Conservation (phyloP, 2,329 filamentous ascomycete species). For the Penicillium nordicum region DNA sequence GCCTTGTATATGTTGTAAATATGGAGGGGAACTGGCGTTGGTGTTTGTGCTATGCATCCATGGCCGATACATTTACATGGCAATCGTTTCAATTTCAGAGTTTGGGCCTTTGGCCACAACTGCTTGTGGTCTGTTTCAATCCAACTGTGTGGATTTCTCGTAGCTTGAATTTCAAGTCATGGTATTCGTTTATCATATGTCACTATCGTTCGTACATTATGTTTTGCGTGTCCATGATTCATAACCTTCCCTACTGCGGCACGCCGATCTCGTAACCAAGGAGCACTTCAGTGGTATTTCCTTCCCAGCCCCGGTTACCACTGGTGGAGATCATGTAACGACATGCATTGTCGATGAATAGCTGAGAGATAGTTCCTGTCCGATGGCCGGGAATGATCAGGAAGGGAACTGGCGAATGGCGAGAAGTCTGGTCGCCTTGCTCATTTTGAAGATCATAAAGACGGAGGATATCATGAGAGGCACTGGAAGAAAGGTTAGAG, state of each 20-base stretch:
- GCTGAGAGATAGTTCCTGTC: conserved; percentile 79
- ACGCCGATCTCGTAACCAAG: conserved; percentile 87
- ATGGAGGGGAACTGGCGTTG: conserved; percentile 11
- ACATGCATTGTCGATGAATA: conserved; percentile 85
- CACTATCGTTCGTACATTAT: not conserved
- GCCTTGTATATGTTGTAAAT: conserved; percentile 3
- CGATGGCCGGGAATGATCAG: conserved; percentile 91
- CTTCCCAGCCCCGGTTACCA: conserved; percentile 94
- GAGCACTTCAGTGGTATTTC: conserved; percentile 80
- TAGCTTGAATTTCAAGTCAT: not conserved
- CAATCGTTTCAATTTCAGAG: not conserved
- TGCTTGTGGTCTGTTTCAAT: not conserved
- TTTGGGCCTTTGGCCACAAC: not conserved
- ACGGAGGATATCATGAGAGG: conserved; percentile 87
- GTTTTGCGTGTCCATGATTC: not conserved
- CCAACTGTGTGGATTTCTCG: not conserved
- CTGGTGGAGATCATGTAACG: conserved; percentile 88
- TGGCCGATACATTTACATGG: not conserved
- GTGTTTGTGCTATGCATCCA: not conserved
- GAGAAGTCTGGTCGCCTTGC: conserved; percentile 60
- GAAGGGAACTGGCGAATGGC: conserved; percentile 82
- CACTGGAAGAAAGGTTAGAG: conserved; percentile 50
- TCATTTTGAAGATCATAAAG: conserved; percentile 80
- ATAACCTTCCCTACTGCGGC: conserved; percentile 19
- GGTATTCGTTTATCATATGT: conserved; percentile 5